A percentile compares a stretch with the other conserved stretches of the same genome.
These are phyloP conservation scores for Cryphonectria parasitica DNA, from an alignment of 2,329 filamentous ascomycete species.

Conservation along the genomic window DNA sequence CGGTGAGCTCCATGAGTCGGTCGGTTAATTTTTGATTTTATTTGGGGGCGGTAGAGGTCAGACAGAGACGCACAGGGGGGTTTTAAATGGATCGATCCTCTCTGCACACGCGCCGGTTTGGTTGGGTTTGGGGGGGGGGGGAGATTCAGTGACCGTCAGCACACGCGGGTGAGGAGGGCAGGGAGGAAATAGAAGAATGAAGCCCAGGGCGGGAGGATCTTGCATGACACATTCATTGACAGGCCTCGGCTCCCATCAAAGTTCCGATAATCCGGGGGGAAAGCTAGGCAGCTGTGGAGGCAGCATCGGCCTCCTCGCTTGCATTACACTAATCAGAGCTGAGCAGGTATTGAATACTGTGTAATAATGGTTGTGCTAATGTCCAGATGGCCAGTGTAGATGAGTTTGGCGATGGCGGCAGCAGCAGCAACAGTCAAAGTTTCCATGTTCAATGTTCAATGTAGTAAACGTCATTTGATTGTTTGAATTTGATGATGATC, in stretches of 20 bases:
- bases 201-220: slow-evolving; percentile 1
- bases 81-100: not conserved
- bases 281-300: not conserved
- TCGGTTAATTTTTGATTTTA: not conserved
- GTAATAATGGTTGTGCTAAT: not conserved
- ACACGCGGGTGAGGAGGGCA: not conserved
- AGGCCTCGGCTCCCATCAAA: not conserved
- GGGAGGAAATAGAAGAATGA: not conserved
- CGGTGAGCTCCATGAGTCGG: not conserved
- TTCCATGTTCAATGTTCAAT: not conserved
- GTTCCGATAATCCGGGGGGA: not conserved
- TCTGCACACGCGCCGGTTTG: not conserved
- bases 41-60: not conserved
- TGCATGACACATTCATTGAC: not conserved
- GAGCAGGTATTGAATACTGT: not conserved
- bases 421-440: not conserved
- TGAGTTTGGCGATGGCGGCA: not conserved
- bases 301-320: not conserved
- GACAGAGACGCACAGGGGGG: not conserved
- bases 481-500: not conserved
- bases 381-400: not conserved
- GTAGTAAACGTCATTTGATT: not conserved
- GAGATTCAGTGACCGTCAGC: not conserved
- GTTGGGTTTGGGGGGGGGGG: too few relatives aligned
- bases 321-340: not conserved